Evolutionary conservation across 2,329 filamentous ascomycete genomes (phyloP), one percentile per base, ranked within the genome.

Genomic region (Tolypocladium guangdongense): DNA sequence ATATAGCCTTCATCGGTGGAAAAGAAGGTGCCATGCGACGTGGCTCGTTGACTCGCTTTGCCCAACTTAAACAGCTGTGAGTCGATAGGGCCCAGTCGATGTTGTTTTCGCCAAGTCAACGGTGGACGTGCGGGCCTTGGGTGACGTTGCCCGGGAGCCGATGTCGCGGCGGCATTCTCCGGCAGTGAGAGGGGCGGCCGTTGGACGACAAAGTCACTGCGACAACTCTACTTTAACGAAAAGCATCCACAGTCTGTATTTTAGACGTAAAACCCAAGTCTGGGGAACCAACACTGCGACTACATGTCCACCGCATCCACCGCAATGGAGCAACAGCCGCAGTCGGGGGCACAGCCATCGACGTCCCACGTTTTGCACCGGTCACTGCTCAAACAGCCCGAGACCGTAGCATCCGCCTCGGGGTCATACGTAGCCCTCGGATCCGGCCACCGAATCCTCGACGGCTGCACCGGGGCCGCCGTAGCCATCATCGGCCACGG

Each of bases 401-500:
- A 59, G 7, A 52, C 56, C 49, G 78, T 78, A 5, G 63, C 72
- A 11, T 73, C 70, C 0, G 80, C 74, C 1, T 61, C 64, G 0
- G 73, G 73, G 0, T 60, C 67, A 7, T 66, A 70, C 27, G 60
- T 74, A 3, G 60, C 60, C 1, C 65, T 72, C 5, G 56, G 64
- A 10, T 62, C 68, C 35, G 72, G 62, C 18, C 57, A 56, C 16
- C 54, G 47, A 0, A 60, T 93, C 45, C 77, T 90, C 16, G 88
- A 93, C 65, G 84, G 82, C 1, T 87, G 84, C 22, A 80, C 84
- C 32, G 88, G 88, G 22, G 85, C 88, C 3, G 86, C 84, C 35
- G 64, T 66, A 3, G 53, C 64, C 32, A 52, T 24, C 62, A 71
- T 92, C 11, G 88, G 88, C 7, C 83, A 89, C 60, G 82, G 80